phyloP scores from a whole-genome alignment of 2,329 filamentous ascomycete genomes.

The Sodiomyces alkalinus region DNA sequence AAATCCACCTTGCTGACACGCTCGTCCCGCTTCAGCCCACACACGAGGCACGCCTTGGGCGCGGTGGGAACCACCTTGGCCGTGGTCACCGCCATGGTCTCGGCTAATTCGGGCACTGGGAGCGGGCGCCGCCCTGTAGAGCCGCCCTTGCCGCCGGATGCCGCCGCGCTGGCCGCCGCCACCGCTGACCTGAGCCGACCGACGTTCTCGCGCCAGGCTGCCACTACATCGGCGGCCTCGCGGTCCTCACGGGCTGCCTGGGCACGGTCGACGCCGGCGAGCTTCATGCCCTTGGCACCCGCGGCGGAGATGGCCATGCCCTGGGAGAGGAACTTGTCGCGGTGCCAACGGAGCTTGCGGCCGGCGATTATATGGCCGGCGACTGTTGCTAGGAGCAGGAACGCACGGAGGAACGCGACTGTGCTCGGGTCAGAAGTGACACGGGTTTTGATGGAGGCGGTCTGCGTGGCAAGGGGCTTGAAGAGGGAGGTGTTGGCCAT shows the following conservation, averaged over 20 bases:
- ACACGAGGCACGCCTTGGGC: conserved; percentile 64
- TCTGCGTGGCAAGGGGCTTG: conserved; percentile 45
- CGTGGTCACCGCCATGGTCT: conserved; percentile 51
- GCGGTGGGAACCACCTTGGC: conserved; percentile 63
- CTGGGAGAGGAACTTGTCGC: conserved; percentile 71
- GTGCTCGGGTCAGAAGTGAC: conserved; percentile 49
- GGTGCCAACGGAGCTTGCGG: conserved; percentile 77
- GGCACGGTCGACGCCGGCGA: conserved; percentile 69
- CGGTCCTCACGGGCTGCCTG: conserved; percentile 74
- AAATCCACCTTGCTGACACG: conserved; percentile 61
- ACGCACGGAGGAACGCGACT: conserved; percentile 46
- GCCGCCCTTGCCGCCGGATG: conserved; percentile 10
- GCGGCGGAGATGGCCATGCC: conserved; percentile 76
- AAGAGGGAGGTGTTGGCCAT: conserved; percentile 50
- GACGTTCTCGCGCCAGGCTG: conserved; percentile 60
- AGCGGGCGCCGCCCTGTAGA: conserved; percentile 21
- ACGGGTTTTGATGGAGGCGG: conserved; percentile 41
- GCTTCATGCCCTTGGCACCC: conserved; percentile 77
- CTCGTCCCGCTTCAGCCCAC: conserved; percentile 79
- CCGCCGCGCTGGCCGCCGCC: conserved; percentile 43
- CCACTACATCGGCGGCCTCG: conserved; percentile 64
- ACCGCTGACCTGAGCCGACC: conserved; percentile 61
- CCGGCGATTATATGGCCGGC: conserved; percentile 73
- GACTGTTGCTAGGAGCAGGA: conserved; percentile 48
- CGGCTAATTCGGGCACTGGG: conserved; percentile 54